Conservation (phyloP, 1,284 basidiomycete species). For the Thecaphora thlaspeos region DNA sequence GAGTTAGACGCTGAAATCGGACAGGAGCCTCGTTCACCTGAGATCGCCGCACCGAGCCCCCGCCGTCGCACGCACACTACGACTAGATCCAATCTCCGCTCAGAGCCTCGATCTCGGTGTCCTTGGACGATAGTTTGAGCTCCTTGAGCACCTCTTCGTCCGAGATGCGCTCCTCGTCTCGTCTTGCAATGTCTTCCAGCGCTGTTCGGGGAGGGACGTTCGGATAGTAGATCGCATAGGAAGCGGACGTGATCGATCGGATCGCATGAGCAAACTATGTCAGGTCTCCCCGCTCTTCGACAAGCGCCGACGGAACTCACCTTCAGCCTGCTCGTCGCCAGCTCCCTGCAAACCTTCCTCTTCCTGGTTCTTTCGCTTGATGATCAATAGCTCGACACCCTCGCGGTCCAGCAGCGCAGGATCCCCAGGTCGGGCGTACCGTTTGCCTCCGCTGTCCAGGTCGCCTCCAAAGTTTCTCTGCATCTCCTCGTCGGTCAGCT, state of each 20-base stretch:
- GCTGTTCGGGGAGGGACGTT: too few relatives aligned
- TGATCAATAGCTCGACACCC: slow-evolving; percentile 40
- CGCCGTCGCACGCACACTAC: too few relatives aligned
- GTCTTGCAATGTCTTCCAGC: background rate
- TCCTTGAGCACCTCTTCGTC: slow-evolving; percentile 31
- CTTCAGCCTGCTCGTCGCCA: slow-evolving; percentile 31
- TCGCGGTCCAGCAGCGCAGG: slow-evolving; percentile 31
- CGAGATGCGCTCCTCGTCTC: slow-evolving; percentile 10
- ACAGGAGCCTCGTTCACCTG: too few relatives aligned
- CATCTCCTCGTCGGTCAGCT: slow-evolving; percentile 35
- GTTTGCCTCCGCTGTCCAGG: slow-evolving; percentile 30
- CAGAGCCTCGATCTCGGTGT: slow-evolving; percentile 22
- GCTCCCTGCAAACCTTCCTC: slow-evolving; percentile 28
- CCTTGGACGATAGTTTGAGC: slow-evolving; percentile 20
- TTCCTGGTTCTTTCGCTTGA: slow-evolving; percentile 33
- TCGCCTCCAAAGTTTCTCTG: slow-evolving; percentile 40
- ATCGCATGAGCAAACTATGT: too few relatives aligned
- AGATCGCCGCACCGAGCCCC: background rate
- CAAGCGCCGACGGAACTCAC: slow-evolving; percentile 7
- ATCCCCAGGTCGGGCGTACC: slow-evolving; percentile 37
- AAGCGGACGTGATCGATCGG: too few relatives aligned
- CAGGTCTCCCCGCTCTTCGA: background rate
- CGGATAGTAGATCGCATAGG: too few relatives aligned
- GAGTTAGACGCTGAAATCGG: too few relatives aligned
- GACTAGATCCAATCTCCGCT: slow-evolving; percentile 44